Base-by-base conservation (phyloP, 2,329 filamentous ascomycete species). In the Xylariaceae sp. region DNA sequence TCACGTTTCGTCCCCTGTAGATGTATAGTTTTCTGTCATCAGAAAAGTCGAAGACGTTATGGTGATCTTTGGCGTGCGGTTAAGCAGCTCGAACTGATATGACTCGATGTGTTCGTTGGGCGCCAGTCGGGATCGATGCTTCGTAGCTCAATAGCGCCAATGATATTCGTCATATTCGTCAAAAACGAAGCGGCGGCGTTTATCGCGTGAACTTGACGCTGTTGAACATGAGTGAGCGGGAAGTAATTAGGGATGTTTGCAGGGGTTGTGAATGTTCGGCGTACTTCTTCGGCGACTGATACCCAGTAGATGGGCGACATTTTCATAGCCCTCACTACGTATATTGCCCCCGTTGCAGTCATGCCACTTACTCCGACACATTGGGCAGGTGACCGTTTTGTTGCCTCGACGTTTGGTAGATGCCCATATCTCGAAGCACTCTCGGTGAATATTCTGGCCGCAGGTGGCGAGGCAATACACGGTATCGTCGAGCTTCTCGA, bases 221-320 rank as follows among this genome's bases (percentile, higher is more conserved):
- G n/a, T 35, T 19, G 30, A 4, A 1, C 31, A 27, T 44, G 1
- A 39, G 45, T 52, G 11, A 55, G 47, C 19, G 11, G 4, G 4
- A 49, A 8, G 30, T 6, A 43, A 46, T 9, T 6, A 9, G 7
- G 32, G 2, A 2, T 8, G 39, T 11, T 7, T 4, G 32, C 9
- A 35, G 32, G 32, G 32, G 6, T n/a, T 19, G 19, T 26, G 2
- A 39, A 39, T 32, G 3, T 43, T 26, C 41, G 8, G 31, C 71
- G 35, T 68, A 80, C 79, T 80, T 71, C 82, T 71, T n/a, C 66
- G 55, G 0, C 67, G 67, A 56, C 76, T 80, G 58, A 86, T 74
- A 1, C 83, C 83, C n/a, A 86, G 70, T 64, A 85, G 78, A 26
- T 74, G 68, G 1, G 80, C 82, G 2, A 86, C 77, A 64, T 86